These are phyloP conservation scores for Erythrobasidium yunnanense DNA, from an alignment of 768 basidiomycete species.

Conservation along the genomic window DNA sequence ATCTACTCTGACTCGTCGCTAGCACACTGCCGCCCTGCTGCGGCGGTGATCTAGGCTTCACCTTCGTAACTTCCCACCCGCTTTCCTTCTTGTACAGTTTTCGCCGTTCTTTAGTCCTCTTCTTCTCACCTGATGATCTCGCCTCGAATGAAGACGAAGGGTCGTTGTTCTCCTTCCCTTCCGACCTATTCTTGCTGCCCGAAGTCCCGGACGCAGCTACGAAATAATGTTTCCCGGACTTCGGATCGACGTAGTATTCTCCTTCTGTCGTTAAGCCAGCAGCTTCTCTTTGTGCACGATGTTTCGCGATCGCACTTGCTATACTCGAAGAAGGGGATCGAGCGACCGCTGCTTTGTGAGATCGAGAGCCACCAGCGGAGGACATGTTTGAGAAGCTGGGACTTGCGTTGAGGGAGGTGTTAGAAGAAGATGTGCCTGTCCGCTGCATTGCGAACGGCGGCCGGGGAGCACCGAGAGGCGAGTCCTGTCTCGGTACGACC, in stretches of 20 bases:
- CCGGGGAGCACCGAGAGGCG: no score
- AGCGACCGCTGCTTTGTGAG: background rate
- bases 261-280: slow-evolving; percentile 20
- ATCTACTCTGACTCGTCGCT: no score
- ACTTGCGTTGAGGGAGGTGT: no score
- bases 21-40: background rate
- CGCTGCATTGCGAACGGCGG: no score
- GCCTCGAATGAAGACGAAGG: background rate
- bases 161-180: slow-evolving; percentile 12
- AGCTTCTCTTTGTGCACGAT: background rate
- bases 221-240: slow-evolving; percentile 17
- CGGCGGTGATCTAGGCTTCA: background rate
- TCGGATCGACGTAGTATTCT: slow-evolving; percentile 23
- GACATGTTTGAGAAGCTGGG: no score
- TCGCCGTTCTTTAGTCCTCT: background rate
- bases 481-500: no score
- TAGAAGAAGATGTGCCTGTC: no score
- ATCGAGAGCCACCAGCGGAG: no score
- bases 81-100: slow-evolving; percentile 16
- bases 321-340: background rate
- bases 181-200: background rate
- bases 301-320: slow-evolving; percentile 20
- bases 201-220: background rate
- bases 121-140: background rate
- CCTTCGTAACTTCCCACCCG: slow-evolving; percentile 17